Evolutionary conservation across 108 stramenopile species (phyloP).

Genomic region (Fragilariopsis cylindrus): DNA sequence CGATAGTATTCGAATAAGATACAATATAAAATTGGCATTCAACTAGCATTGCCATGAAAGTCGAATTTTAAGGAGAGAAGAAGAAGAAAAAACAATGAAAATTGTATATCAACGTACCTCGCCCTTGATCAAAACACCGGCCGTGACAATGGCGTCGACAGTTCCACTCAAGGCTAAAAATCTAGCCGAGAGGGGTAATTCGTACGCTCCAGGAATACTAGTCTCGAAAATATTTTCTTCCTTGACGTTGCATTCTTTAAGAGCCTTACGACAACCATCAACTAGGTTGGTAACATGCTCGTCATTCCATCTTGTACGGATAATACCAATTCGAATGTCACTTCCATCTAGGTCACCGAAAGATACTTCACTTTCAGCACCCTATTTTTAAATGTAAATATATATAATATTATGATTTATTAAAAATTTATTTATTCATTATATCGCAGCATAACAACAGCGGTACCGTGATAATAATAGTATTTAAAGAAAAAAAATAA

Average conservation of each 20-base stretch:
- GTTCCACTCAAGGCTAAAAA: constrained; percentile 93
- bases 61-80: background rate
- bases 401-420: no score
- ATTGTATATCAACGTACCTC: constrained; percentile 45
- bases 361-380: constrained; percentile 80
- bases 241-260: constrained; percentile 84
- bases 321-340: constrained; percentile 78
- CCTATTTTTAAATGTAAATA: constrained; percentile 28
- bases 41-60: no score
- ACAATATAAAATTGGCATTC: background rate
- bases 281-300: constrained; percentile 85
- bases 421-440: no score
- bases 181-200: constrained; percentile 93
- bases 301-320: constrained; percentile 90
- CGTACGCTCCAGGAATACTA: constrained; percentile 95
- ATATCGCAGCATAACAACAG: no score
- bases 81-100: background rate
- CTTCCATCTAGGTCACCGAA: constrained; percentile 79
- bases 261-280: constrained; percentile 61
- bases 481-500: no score
- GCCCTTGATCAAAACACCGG: constrained; percentile 98
- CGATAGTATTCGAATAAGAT: background rate
- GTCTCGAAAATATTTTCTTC: constrained; percentile 91
- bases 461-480: no score
- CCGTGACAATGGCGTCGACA: constrained; percentile 93